Percentiles rank a stretch among this genome's conserved stretches.
These are phyloP conservation scores for Dianthus caryophyllus DNA, from an alignment of 148 eudicot genomes.

Conservation along the genomic window DNA sequence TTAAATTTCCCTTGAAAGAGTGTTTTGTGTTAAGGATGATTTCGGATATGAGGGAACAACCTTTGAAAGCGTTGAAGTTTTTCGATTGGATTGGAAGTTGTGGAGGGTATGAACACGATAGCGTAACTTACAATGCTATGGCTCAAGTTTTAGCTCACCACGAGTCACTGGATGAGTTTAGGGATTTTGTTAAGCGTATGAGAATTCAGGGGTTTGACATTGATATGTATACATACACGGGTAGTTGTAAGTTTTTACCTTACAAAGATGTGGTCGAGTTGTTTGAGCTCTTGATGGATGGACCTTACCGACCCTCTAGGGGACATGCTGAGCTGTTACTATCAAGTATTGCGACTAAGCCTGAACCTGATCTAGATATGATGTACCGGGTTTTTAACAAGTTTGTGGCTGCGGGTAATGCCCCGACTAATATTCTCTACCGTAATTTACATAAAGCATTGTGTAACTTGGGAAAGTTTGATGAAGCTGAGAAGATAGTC, in stretches of 20 bases:
- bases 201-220: slow-evolving; percentile 50
- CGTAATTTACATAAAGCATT: slow-evolving; percentile 70
- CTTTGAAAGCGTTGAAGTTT: slow-evolving; percentile 52
- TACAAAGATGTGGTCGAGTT: slow-evolving; percentile 37
- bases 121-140: slow-evolving; percentile 59
- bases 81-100: slow-evolving; percentile 55
- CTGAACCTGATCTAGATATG: slow-evolving; percentile 49
- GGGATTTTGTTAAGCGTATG: slow-evolving; percentile 56
- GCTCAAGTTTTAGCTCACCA: slow-evolving; percentile 50
- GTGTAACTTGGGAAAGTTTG: slow-evolving; percentile 63
- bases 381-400: slow-evolving; percentile 58
- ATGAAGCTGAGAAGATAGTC: slow-evolving; percentile 70
- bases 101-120: slow-evolving; percentile 43
- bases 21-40: slow-evolving; percentile 49
- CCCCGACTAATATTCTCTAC: slow-evolving; percentile 44
- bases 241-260: neutral
- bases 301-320: slow-evolving; percentile 59
- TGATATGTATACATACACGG: slow-evolving; percentile 1
- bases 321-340: slow-evolving; percentile 45
- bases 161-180: slow-evolving; percentile 54
- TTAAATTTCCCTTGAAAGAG: slow-evolving; percentile 45
- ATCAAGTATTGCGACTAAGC: slow-evolving; percentile 25
- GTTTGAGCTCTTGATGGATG: slow-evolving; percentile 83
- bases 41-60: slow-evolving; percentile 38
- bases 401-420: slow-evolving; percentile 50